phyloP scores from a whole-genome alignment of 179 eudicot species.

The Vitellaria paradoxa region DNA sequence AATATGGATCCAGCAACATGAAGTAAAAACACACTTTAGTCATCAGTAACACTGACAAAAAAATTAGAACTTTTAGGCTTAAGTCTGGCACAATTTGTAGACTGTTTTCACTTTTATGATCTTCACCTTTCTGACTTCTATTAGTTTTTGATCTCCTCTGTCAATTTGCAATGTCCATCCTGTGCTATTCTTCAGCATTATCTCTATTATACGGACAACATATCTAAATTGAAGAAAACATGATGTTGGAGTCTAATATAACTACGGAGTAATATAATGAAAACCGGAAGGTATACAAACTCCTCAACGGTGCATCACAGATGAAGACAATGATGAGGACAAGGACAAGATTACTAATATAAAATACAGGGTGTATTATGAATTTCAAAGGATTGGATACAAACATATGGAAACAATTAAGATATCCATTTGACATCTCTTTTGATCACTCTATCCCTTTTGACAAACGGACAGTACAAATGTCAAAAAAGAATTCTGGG shows the following conservation, averaged over 20 bases:
- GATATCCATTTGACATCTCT: neutral
- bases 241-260: neutral
- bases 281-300: neutral
- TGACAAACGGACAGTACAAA: neutral
- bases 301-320: neutral
- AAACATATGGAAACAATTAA: neutral
- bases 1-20: slow-evolving; percentile 2
- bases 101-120: neutral
- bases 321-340: neutral
- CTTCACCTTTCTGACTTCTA: neutral
- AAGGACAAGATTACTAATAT: neutral
- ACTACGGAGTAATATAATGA: neutral
- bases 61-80: neutral
- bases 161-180: neutral
- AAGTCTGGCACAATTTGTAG: neutral
- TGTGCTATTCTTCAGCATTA: neutral
- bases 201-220: neutral
- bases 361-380: neutral
- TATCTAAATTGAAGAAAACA: neutral
- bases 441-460: neutral
- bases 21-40: neutral
- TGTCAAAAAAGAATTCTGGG: neutral
- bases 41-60: neutral
- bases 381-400: neutral
- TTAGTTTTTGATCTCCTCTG: too few relatives aligned